Conservation (phyloP, 2,329 filamentous ascomycete genomes). For the Tolypocladium ovalisporum region DNA sequence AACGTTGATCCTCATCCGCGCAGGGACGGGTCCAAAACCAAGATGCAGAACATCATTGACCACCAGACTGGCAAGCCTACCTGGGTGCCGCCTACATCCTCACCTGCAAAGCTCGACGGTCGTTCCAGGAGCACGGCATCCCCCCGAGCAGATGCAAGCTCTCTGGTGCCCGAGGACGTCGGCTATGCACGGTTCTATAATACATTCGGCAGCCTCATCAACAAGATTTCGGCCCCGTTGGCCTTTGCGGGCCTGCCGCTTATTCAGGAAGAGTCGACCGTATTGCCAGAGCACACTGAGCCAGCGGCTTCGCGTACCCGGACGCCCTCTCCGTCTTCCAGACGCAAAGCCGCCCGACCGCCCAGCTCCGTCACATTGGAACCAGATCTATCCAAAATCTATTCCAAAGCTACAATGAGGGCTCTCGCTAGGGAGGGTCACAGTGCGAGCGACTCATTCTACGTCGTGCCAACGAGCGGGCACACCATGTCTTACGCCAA, state of each 20-base stretch:
- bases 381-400: conserved; percentile 72
- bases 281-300: conserved; percentile 11
- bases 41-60: conserved; percentile 47
- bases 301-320: conserved; percentile 22
- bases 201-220: conserved; percentile 81
- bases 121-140: conserved; percentile 13
- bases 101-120: conserved; percentile 12
- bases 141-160: conserved; percentile 13
- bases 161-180: conserved; percentile 45
- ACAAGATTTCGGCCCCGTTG: conserved; percentile 77
- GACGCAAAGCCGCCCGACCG: conserved; percentile 16
- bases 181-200: conserved; percentile 87
- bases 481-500: conserved; percentile 89
- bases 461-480: conserved; percentile 84
- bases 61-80: conserved; percentile 39
- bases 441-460: conserved; percentile 67
- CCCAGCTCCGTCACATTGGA: conserved; percentile 27
- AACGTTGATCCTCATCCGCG: conserved; percentile 50
- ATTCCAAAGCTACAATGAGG: conserved; percentile 74
- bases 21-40: conserved; percentile 35
- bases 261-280: conserved; percentile 36
- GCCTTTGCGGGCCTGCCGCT: conserved; percentile 89
- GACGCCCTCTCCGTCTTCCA: conserved; percentile 24
- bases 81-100: conserved; percentile 34
- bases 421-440: conserved; percentile 63